A percentile compares a stretch with the other conserved stretches of the same genome.
Evolutionary conservation across 495 filamentous ascomycete species (phyloP).

Genomic region (Neurospora terricola): DNA sequence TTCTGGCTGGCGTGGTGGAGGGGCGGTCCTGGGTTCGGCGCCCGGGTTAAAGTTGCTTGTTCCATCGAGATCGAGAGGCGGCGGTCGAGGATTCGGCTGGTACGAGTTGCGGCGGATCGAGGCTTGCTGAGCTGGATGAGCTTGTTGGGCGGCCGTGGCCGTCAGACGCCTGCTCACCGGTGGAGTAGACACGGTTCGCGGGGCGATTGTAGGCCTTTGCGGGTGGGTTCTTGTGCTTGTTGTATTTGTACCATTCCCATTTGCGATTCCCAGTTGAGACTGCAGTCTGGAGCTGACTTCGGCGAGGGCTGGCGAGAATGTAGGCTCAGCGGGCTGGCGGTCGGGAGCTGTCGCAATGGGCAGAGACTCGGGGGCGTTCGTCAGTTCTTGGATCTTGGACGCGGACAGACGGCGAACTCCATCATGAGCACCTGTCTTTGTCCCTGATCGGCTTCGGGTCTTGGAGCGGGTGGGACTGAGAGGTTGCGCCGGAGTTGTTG

Average conservation of each 20-base stretch:
- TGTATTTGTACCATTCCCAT: background rate
- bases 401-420: constrained; percentile 46
- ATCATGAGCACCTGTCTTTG: constrained; percentile 27
- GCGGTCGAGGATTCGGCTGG: constrained; percentile 17
- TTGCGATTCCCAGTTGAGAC: background rate
- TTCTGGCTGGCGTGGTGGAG: constrained; percentile 7
- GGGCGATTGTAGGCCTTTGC: constrained; percentile 9
- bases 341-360: constrained; percentile 28
- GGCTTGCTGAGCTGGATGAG: constrained; percentile 11
- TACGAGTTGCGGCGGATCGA: constrained; percentile 23
- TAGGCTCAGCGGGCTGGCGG: constrained; percentile 15
- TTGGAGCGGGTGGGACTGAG: background rate
- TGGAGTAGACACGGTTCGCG: constrained; percentile 36
- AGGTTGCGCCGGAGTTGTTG: background rate
- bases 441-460: constrained; percentile 21
- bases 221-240: background rate
- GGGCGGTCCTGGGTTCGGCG: constrained; percentile 4
- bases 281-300: constrained; percentile 15
- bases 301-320: constrained; percentile 25
- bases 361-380: constrained; percentile 41
- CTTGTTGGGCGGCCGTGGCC: constrained; percentile 8
- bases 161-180: constrained; percentile 27
- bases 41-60: constrained; percentile 7
- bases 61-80: constrained; percentile 22
- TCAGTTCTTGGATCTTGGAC: constrained; percentile 44